Percentiles rank a stretch among this genome's conserved stretches.
Conservation (phyloP, 2,329 filamentous ascomycete genomes). For the Colletotrichum sp. region DNA sequence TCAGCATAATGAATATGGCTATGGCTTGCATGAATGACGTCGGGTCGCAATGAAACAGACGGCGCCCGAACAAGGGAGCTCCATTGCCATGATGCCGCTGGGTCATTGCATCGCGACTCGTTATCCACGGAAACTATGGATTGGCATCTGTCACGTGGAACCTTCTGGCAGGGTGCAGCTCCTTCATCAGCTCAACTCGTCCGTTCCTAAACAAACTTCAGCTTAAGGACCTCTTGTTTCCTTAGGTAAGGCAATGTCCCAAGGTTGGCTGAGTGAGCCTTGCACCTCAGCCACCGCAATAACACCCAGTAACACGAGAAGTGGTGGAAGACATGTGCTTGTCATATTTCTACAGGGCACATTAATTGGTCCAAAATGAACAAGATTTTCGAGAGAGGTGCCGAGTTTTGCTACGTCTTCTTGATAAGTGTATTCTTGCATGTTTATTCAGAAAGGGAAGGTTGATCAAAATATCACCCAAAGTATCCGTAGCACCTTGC, state of each 20-base stretch:
- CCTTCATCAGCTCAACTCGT: not conserved
- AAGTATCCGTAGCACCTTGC: not conserved
- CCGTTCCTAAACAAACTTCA: not conserved
- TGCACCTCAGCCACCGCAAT: not conserved
- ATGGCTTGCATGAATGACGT: conserved; percentile 1
- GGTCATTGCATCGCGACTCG: not conserved
- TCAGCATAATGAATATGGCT: not conserved
- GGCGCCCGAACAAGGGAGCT: not conserved
- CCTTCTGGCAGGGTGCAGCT: not conserved
- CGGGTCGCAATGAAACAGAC: not conserved
- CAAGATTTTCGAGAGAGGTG: not conserved
- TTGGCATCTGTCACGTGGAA: not conserved
- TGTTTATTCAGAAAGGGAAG: not conserved
- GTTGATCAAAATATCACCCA: not conserved
- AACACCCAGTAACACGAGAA: not conserved
- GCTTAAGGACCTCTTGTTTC: not conserved
- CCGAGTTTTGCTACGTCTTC: not conserved
- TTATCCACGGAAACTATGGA: not conserved
- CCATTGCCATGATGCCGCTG: not conserved
- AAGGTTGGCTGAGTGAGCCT: not conserved
- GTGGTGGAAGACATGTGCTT: not conserved
- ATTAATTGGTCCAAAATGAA: not conserved
- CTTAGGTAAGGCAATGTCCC: not conserved
- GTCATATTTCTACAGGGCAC: not conserved
- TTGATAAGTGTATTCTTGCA: not conserved